Evolutionary conservation across 2,329 filamentous ascomycete genomes (phyloP).

Genomic region (Cercospora berteroae): DNA sequence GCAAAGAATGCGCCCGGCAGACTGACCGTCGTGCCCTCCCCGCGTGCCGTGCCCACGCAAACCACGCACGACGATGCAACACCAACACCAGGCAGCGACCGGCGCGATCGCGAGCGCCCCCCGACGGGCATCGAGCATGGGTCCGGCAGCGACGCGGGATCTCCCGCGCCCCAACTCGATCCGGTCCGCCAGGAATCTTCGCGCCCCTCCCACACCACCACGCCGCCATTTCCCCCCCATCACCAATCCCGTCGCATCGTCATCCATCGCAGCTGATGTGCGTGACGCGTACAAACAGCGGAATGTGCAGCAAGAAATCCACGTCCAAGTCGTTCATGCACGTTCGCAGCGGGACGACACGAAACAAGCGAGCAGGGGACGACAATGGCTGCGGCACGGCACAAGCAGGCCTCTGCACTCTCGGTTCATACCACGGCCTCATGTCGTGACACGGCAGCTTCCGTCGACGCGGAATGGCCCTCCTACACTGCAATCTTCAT

Average conservation of each 20-base stretch:
- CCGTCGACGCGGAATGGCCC: neutral
- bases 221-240: neutral
- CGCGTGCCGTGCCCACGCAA: neutral
- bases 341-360: neutral
- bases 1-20: neutral
- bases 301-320: no score
- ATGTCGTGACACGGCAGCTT: neutral
- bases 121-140: neutral
- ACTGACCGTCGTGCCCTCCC: neutral
- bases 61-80: neutral
- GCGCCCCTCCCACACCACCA: neutral
- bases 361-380: no score
- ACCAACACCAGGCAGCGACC: neutral
- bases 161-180: neutral
- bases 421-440: neutral
- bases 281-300: no score
- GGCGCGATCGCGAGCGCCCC: neutral
- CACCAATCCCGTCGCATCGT: no score
- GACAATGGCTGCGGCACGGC: no score
- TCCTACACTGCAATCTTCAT: constrained; percentile 29
- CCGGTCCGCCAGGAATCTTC: neutral
- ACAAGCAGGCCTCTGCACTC: neutral
- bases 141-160: neutral
- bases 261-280: no score
- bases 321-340: neutral